Evolutionary conservation across 164 flowering plant species (phyloP), one percentile per base, ranked within the genome.

Genomic region (Umbilicus rupestris): DNA sequence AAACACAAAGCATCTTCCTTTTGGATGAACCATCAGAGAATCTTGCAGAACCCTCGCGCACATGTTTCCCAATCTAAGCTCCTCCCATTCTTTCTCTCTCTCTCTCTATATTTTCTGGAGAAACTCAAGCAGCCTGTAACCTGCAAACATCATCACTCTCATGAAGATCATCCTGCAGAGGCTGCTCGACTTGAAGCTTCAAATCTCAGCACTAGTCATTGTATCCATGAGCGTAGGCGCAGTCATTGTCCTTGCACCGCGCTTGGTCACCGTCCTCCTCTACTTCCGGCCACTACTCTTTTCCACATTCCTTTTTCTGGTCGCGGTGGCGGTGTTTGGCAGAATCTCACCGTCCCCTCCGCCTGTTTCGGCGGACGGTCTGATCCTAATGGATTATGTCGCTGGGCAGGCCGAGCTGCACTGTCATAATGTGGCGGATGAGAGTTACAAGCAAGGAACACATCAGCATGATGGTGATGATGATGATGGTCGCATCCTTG

Each of bases 261-360:
- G 74, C 2, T 74, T 82, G 68, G 55, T 76, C 64, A 68, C 72
- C 67, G 26, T 83, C 37, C 44, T 83, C n/a, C 49, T 76, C 46
- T 83, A 79, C 74, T 83, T 83, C 47, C 79, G 84, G 84, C 86
- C 86, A 30, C 84, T 83, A 44, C 30, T 77, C 42, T 72, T 83
- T 71, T 83, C 86, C 73, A 83, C 84, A 28, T 73, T 81, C 62
- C 66, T 83, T 31, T 76, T 83, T 30, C 73, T 83, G 39, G 70
- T 60, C 57, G 78, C 80, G 19, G 78, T 77, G 31, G 4, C 76
- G 65, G 70, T 74, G 65, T 77, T 80, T 65, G 78, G 74, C 44
- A 63, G 58, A 37, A 72, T 74, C 63, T 72, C 79, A 31, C 71
- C 59, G 5, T 70, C 68, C 8, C 42, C 63, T n/a, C 1, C 66